Base-by-base conservation (phyloP, 169 alveolate genomes). In the Plasmodium billcollinsi region DNA sequence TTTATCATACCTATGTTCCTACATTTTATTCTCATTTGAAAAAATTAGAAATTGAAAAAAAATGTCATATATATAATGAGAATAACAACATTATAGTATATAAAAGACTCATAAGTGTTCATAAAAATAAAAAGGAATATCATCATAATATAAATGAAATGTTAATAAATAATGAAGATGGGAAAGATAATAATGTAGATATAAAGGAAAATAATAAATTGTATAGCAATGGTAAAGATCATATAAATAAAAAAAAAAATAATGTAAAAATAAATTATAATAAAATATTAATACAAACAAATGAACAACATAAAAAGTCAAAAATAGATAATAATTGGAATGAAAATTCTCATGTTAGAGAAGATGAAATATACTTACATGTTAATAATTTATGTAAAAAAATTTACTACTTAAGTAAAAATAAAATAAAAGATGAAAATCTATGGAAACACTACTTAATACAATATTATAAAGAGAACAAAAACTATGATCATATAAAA, bases 381-480 rank as follows among this genome's bases (percentile, higher is more conserved):
- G 24, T 56, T 29, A 76, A 65, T 24, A 76, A 63, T 69, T 43
- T 76, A 33, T 76, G 89, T 33, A 76, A 26, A 76, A 76, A 76
- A 50, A 76, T 76, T 20, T 76, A 65, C 58, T 50, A 65, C 47
- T 33, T 76, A 50, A 50, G 89, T 58, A 76, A 49, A 39, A 76
- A 65, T 65, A 49, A 73, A 9, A 59, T 76, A 29, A 76, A 76
- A 29, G 67, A 76, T 76, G 75, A 76, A 76, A 63, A 65, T 18
- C 71, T 47, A 18, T 76, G 89, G 89, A 50, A 18, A 54, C 43
- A 63, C 6, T 65, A 76, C 58, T n/a, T 76, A 49, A 14, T 58
- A 52, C 78, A 76, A 65, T 50, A 26, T 63, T 66, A 4, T 43
- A 76, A 43, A 65, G 89, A 76, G 50, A 58, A 45, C 24, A 26